phyloP scores from a whole-genome alignment of 2,329 filamentous ascomycete species.

The Aspergillus pseudoglaucus region DNA sequence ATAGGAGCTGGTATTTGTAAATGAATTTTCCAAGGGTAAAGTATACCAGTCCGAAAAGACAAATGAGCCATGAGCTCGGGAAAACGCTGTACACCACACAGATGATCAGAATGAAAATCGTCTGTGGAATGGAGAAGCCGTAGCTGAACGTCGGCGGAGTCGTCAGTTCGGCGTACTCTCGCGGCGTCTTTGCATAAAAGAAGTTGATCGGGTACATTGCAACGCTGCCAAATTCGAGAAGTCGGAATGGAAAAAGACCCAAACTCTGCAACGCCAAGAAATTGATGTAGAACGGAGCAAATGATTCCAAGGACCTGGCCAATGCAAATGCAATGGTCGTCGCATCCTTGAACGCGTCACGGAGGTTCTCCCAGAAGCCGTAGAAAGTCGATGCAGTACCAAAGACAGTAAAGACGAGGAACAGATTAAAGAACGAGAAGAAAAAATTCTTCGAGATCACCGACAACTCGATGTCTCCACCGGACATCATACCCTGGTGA shows the following conservation, averaged over 20 bases:
- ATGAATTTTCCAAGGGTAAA: conserved; percentile 39
- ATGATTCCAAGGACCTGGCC: conserved; percentile 64
- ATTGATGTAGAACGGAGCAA: conserved; percentile 84
- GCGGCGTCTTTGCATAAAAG: conserved; percentile 74
- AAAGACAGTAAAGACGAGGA: conserved; percentile 86
- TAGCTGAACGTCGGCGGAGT: conserved; percentile 87
- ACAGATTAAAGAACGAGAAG: conserved; percentile 99
- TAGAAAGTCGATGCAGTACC: conserved; percentile 72
- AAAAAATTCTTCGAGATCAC: conserved; percentile 98
- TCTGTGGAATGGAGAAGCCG: conserved; percentile 89
- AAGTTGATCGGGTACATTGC: conserved; percentile 73
- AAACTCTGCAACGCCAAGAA: conserved; percentile 90
- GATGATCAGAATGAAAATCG: conserved; percentile 87
- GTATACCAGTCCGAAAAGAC: conserved; percentile 68
- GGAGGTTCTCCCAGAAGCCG: conserved; percentile 56
- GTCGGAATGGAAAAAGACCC: conserved; percentile 86
- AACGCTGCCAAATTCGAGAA: conserved; percentile 84
- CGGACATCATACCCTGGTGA: conserved; percentile 88
- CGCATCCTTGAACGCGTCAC: conserved; percentile 70
- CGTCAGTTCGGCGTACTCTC: conserved; percentile 77
- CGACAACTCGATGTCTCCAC: conserved; percentile 88
- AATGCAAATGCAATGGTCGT: conserved; percentile 69
- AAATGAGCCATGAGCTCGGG: conserved; percentile 69
- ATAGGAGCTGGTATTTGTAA: conserved; percentile 77
- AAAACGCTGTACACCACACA: conserved; percentile 92